Evolutionary conservation across 2,329 filamentous ascomycete species (phyloP).

Genomic region (Tolypocladium pustulatum): DNA sequence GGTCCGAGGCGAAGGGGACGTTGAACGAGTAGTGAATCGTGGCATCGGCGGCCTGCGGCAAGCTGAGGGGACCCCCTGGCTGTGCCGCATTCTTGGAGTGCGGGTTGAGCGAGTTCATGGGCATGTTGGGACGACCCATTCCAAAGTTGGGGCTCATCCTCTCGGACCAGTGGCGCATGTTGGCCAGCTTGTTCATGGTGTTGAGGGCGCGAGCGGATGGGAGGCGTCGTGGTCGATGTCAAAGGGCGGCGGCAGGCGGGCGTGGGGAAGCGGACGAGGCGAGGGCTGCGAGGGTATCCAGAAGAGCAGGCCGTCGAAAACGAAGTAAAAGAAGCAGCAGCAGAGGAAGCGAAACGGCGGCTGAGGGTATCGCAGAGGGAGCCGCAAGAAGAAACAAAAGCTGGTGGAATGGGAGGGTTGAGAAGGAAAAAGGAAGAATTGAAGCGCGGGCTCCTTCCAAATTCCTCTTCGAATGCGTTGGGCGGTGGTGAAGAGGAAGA

Average conservation of each 20-base stretch:
- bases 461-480: constrained; percentile 3
- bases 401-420: constrained; percentile 3
- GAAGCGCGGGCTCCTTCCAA: constrained; percentile 6
- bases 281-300: constrained; percentile 14
- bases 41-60: constrained; percentile 61
- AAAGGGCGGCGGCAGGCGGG: constrained; percentile 4
- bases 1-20: constrained; percentile 86
- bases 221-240: background rate
- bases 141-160: constrained; percentile 59
- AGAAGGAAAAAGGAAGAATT: constrained; percentile 8
- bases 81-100: constrained; percentile 46
- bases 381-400: constrained; percentile 1
- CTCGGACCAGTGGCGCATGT: constrained; percentile 63
- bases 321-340: constrained; percentile 8
- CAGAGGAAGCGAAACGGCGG: constrained; percentile 6
- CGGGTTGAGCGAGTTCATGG: constrained; percentile 43
- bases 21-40: constrained; percentile 94
- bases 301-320: constrained; percentile 5
- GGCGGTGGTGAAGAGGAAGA: constrained; percentile 5
- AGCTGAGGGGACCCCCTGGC: constrained; percentile 46
- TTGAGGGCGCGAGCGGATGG: constrained; percentile 20
- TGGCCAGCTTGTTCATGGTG: constrained; percentile 62
- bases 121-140: constrained; percentile 51
- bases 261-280: constrained; percentile 8
- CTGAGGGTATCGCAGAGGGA: constrained; percentile 8